phyloP scores from a whole-genome alignment of 139 green algal species.

The Pleodorina starrii region DNA sequence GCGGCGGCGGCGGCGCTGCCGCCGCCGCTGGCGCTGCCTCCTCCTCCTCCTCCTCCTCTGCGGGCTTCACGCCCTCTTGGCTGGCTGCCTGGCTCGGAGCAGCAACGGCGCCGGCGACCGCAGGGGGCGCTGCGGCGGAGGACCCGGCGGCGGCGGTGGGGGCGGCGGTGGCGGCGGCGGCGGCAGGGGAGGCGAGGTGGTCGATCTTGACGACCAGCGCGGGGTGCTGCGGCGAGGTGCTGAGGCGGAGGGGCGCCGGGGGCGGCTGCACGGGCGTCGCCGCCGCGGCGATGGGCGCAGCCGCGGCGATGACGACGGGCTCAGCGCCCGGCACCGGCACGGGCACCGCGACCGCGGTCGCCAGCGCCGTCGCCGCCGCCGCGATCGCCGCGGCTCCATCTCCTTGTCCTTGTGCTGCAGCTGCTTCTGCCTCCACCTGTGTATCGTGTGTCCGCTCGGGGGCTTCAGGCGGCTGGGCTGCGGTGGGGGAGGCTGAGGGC shows the following conservation, averaged over 20 bases:
- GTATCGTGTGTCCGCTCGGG: not conserved
- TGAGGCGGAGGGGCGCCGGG: not conserved
- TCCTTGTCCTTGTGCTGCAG: no score
- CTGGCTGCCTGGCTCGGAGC: not conserved
- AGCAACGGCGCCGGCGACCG: not conserved
- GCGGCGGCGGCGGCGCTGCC: no score
- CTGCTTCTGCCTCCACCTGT: not conserved
- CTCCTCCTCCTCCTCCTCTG: not conserved
- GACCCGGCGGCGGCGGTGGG: not conserved
- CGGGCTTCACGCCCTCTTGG: not conserved
- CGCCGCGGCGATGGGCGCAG: not conserved
- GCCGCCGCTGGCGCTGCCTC: not conserved
- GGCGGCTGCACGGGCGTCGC: not conserved
- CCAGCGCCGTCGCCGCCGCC: not conserved
- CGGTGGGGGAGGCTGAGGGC: no score
- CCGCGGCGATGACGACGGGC: not conserved
- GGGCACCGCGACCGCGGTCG: not conserved
- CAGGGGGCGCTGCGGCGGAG: not conserved
- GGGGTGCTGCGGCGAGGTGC: constrained; percentile 3
- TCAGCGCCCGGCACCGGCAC: not conserved
- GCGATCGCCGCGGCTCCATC: no score
- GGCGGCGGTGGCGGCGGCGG: not conserved
- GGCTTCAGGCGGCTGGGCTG: no score
- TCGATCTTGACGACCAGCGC: constrained; percentile 2
- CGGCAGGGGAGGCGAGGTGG: not conserved